phyloP scores from a whole-genome alignment of 140 eudicot species.

The Oenanthe javanica region DNA sequence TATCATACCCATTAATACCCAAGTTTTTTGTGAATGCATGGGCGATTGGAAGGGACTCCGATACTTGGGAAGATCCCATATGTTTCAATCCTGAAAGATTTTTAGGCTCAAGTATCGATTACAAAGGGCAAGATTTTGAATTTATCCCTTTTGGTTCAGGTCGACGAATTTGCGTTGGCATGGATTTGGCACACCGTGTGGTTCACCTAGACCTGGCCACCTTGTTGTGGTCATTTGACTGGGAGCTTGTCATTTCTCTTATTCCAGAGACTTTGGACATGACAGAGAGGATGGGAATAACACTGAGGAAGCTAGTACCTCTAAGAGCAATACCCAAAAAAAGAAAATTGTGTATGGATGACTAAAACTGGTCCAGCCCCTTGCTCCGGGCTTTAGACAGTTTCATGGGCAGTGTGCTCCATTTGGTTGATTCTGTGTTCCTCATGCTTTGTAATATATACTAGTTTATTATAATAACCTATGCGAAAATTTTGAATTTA shows the following conservation, averaged over 20 bases:
- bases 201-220: neutral
- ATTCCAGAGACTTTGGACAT: neutral
- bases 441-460: too few species aligned
- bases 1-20: neutral
- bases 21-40: neutral
- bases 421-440: too few species aligned
- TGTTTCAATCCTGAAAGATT: conserved; percentile 1
- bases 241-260: neutral
- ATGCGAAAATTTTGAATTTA: too few species aligned
- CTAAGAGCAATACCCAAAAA: neutral
- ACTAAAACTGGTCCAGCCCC: neutral
- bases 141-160: neutral
- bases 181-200: neutral
- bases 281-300: conserved; percentile 7
- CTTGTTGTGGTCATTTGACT: neutral
- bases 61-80: neutral
- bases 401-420: neutral
- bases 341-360: neutral
- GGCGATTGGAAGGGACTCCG: conserved; percentile 3
- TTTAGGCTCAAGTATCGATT: neutral
- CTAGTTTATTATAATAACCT: too few species aligned
- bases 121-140: neutral
- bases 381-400: neutral
- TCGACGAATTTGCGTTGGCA: neutral
- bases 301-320: conserved; percentile 4